Evolutionary conservation across 345 rosid species (phyloP).

Genomic region (Triadica sebifera): DNA sequence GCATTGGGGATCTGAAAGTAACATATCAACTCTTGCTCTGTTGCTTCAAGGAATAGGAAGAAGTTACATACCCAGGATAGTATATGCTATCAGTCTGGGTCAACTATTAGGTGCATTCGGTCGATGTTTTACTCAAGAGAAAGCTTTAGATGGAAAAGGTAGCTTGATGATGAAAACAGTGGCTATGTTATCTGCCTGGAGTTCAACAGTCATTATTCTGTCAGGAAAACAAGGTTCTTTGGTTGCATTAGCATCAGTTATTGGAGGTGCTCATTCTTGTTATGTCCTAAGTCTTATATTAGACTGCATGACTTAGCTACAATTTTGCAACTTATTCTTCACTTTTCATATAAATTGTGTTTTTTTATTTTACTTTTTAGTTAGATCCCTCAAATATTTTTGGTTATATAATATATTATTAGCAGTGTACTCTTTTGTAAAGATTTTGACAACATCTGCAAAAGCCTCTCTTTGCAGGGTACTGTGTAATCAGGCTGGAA

Average conservation of each 20-base stretch:
- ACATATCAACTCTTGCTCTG: constrained; percentile 29
- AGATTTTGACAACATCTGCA: constrained; percentile 1
- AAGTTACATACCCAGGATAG: constrained; percentile 53
- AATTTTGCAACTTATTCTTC: constrained; percentile 1
- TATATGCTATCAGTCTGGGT: constrained; percentile 53
- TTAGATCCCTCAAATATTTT: not conserved
- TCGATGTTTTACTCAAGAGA: constrained; percentile 23
- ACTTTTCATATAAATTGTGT: not conserved
- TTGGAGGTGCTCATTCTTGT: constrained; percentile 53
- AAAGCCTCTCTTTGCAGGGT: constrained; percentile 46
- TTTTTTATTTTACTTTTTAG: not conserved
- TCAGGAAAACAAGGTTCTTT: constrained; percentile 86
- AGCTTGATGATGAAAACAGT: constrained; percentile 41
- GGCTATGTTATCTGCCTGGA: constrained; percentile 66
- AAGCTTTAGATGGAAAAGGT: constrained; percentile 23
- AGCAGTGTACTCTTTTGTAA: not conserved
- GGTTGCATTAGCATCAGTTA: constrained; percentile 56
- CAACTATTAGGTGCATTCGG: constrained; percentile 55
- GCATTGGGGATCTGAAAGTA: constrained; percentile 69
- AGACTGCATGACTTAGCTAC: not conserved
- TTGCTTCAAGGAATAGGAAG: constrained; percentile 41
- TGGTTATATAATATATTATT: not conserved
- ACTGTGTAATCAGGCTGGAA: constrained; percentile 71
- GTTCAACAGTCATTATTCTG: constrained; percentile 67
- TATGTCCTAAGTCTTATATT: constrained; percentile 7